Percentiles rank a stretch among this genome's conserved stretches.
These are phyloP conservation scores for Alloteropsis semialata DNA, from an alignment of 176 grass and related monocot species.

Conservation along the genomic window DNA sequence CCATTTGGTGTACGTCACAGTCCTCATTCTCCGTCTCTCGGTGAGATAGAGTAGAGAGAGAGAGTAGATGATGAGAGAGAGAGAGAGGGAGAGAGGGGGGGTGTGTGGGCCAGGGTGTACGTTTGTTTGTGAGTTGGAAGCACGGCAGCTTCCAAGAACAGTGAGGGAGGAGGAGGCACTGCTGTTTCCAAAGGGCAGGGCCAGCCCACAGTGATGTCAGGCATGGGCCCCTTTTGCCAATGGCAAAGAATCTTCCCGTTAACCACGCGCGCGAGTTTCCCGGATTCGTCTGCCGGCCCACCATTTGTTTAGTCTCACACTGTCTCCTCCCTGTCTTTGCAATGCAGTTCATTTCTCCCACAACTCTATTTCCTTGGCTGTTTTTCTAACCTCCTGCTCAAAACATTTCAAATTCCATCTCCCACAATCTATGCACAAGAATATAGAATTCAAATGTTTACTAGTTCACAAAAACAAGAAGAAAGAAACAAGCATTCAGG, in stretches of 20 bases:
- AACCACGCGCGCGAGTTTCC: constrained; percentile 11
- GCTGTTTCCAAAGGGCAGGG: constrained; percentile 30
- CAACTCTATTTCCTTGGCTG: not conserved
- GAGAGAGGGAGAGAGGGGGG: not conserved
- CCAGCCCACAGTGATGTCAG: constrained; percentile 19
- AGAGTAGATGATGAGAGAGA: not conserved
- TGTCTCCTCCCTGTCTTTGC: not conserved
- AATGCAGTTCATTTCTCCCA: too few species aligned
- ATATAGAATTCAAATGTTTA: not conserved
- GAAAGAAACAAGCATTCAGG: not conserved
- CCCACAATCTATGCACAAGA: too few species aligned
- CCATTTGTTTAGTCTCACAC: constrained; percentile 2
- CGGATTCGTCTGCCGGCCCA: not conserved
- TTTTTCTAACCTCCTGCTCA: not conserved
- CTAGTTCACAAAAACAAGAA: not conserved
- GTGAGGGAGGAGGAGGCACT: not conserved
- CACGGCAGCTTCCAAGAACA: constrained; percentile 45
- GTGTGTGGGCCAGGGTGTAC: not conserved
- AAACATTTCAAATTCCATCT: not conserved
- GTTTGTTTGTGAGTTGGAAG: constrained; percentile 37
- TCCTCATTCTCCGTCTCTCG: not conserved
- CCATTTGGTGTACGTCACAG: not conserved
- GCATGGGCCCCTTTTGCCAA: not conserved
- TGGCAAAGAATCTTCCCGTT: not conserved
- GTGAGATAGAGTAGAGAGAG: too few species aligned